Percentiles rank a stretch among this genome's conserved stretches.
Evolutionary conservation across 164 flowering plant genomes (phyloP).

Genomic region (Berberis thunbergii): DNA sequence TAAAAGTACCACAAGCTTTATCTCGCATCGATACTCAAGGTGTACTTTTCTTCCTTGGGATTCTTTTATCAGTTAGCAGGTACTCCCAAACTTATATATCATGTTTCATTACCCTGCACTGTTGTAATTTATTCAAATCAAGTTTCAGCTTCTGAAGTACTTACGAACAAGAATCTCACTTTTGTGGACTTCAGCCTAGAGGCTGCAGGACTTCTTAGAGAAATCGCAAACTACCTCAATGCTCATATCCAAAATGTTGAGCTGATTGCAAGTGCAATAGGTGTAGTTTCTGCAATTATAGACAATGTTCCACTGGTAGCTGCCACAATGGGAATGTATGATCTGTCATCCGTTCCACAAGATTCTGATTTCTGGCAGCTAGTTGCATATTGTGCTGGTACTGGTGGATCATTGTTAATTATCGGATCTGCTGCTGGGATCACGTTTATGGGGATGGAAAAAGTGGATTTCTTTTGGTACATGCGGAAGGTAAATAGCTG

Average conservation of each 20-base stretch:
- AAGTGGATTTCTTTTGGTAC: constrained; percentile 97
- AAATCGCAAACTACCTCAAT: constrained; percentile 89
- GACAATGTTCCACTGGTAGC: constrained; percentile 98
- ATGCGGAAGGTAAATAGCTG: constrained; percentile 59
- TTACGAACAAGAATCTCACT: background rate
- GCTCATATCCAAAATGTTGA: constrained; percentile 68
- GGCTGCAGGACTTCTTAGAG: constrained; percentile 88
- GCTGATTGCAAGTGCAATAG: constrained; percentile 85
- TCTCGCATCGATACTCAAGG: constrained; percentile 98
- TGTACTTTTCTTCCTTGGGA: constrained; percentile 91
- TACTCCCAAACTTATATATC: constrained; percentile 9
- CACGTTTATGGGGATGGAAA: constrained; percentile 98
- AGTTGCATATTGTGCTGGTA: constrained; percentile 88
- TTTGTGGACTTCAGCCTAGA: constrained; percentile 49
- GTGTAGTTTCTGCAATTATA: constrained; percentile 84
- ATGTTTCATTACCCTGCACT: background rate
- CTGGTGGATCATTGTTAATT: constrained; percentile 94
- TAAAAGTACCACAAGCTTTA: constrained; percentile 94
- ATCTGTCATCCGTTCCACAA: constrained; percentile 68
- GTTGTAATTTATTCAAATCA: background rate
- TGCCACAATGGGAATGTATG: constrained; percentile 98
- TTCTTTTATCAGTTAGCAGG: constrained; percentile 95
- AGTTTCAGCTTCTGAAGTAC: no score
- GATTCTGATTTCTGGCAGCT: constrained; percentile 97
- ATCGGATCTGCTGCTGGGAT: constrained; percentile 99